Evolutionary conservation across 2,329 filamentous ascomycete species (phyloP).

Genomic region (Aspergillus nomiae): DNA sequence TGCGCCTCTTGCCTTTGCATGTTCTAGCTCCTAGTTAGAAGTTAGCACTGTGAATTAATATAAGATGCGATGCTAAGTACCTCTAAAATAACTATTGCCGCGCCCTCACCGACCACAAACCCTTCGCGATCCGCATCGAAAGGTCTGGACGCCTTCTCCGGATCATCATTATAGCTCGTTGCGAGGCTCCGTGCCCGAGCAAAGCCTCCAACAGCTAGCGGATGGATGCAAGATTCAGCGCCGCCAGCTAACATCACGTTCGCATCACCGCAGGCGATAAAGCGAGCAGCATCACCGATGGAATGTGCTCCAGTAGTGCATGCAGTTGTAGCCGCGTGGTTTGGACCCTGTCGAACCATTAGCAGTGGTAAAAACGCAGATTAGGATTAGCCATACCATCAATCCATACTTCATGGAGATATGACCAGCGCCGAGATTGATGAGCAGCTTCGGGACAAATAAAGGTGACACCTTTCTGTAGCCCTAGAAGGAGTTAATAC

Average conservation of each 20-base stretch:
- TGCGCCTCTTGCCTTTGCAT: slow-evolving; percentile 77
- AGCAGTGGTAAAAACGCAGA: slow-evolving; percentile 14
- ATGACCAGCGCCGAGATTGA: slow-evolving; percentile 93
- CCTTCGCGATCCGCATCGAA: slow-evolving; percentile 80
- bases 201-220: slow-evolving; percentile 89
- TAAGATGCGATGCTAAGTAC: slow-evolving; percentile 35
- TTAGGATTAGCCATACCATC: slow-evolving; percentile 44
- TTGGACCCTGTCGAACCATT: slow-evolving; percentile 66
- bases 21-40: slow-evolving; percentile 68
- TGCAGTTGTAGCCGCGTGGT: slow-evolving; percentile 89
- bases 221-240: slow-evolving; percentile 93
- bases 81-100: slow-evolving; percentile 84
- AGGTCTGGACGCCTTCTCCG: slow-evolving; percentile 73
- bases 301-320: slow-evolving; percentile 96
- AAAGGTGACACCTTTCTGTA: slow-evolving; percentile 91
- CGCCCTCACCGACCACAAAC: slow-evolving; percentile 92
- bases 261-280: slow-evolving; percentile 88
- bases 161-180: slow-evolving; percentile 75
- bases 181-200: slow-evolving; percentile 83
- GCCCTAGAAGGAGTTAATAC: slow-evolving; percentile 57
- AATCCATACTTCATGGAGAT: slow-evolving; percentile 92
- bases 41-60: neutral
- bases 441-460: slow-evolving; percentile 89
- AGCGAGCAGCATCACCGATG: slow-evolving; percentile 88
- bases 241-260: slow-evolving; percentile 97